These are phyloP conservation scores for Cytospora piceae DNA, from an alignment of 2,329 filamentous ascomycete species.

Conservation along the genomic window DNA sequence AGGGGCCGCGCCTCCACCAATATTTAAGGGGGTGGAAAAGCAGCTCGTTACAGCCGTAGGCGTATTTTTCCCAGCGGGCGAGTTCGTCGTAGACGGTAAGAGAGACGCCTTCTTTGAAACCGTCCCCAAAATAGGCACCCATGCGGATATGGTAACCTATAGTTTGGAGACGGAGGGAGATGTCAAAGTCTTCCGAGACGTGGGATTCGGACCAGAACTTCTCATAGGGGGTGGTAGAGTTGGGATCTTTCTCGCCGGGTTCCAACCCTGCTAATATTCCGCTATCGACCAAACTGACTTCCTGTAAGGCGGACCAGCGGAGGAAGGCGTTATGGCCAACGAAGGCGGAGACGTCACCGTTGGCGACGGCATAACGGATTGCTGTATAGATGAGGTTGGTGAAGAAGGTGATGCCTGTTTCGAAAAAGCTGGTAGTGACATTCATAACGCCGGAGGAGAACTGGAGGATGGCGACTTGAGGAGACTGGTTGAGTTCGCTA, in stretches of 20 bases:
- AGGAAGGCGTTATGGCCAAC: slow-evolving; percentile 81
- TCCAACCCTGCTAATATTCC: neutral
- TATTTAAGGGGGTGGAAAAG: slow-evolving; percentile 77
- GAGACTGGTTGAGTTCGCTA: slow-evolving; percentile 80
- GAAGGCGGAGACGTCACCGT: slow-evolving; percentile 77
- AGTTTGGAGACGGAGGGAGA: slow-evolving; percentile 76
- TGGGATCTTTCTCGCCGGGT: slow-evolving; percentile 14
- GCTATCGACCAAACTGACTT: slow-evolving; percentile 63
- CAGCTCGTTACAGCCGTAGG: slow-evolving; percentile 81
- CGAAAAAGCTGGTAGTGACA: slow-evolving; percentile 73
- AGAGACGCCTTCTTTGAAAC: slow-evolving; percentile 82
- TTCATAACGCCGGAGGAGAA: slow-evolving; percentile 80
- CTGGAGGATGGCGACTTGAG: slow-evolving; percentile 78
- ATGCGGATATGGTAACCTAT: slow-evolving; percentile 74
- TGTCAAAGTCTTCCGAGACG: slow-evolving; percentile 81
- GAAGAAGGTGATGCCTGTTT: slow-evolving; percentile 72
- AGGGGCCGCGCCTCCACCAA: slow-evolving; percentile 76
- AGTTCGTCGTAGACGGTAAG: slow-evolving; percentile 84
- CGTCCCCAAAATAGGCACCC: slow-evolving; percentile 72
- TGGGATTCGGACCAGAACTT: slow-evolving; percentile 83
- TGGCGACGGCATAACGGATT: slow-evolving; percentile 75
- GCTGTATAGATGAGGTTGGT: slow-evolving; percentile 76
- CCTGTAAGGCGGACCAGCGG: slow-evolving; percentile 75
- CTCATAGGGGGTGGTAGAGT: slow-evolving; percentile 53
- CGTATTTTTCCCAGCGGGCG: slow-evolving; percentile 85